Evolutionary conservation across 495 filamentous ascomycete species (phyloP), one percentile per base, ranked within the genome.

Genomic region (Pyrenula massariospora): DNA sequence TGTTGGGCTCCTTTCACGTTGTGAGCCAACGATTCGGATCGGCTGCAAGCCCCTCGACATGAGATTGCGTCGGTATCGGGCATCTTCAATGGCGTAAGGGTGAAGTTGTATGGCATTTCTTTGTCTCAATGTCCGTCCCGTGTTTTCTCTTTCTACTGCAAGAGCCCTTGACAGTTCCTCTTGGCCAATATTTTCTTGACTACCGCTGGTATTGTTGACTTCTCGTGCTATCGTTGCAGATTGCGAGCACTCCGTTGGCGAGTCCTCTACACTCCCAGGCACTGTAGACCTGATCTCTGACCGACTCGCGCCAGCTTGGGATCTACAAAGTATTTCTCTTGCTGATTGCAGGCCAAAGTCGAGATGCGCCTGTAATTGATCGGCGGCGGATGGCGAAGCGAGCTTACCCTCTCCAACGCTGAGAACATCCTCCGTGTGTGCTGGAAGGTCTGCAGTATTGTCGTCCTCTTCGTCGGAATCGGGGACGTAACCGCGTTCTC

Each of bases 61-160:
- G 65, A 88, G 76, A 10, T 74, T 71, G 8, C 63, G 76, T 21
- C 75, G 72, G 63, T 89, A 88, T 56, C 79, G 79, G n/a, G 77
- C 84, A 60, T 77, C 77, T 61, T 91, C 87, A 3, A 86, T 62
- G 1, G 79, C 65, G 63, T 89, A 91, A 0, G 87, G 87, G 59
- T 88, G 84, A 53, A 88, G 67, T 62, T 91, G 87, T 25, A 88
- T 88, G 2, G 85, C 80, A 55, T 87, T 89, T 55, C 87, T 76
- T 22, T 85, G 78, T 24, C 87, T 77, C 15, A 91, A 66, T 24
- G 72, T 78, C 52, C 74, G 66, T 54, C 66, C 63, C 23, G 54
- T 22, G 8, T 8, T 8, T 15, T 15, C 31, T 42, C 31, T 59
- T 49, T 70, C 70, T 22, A 66, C 67, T 50, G 65, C 55, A 24